A percentile compares a stretch with the other conserved stretches of the same genome.
Conservation (phyloP, 2,329 filamentous ascomycete species). For the Diaporthe australafricana region DNA sequence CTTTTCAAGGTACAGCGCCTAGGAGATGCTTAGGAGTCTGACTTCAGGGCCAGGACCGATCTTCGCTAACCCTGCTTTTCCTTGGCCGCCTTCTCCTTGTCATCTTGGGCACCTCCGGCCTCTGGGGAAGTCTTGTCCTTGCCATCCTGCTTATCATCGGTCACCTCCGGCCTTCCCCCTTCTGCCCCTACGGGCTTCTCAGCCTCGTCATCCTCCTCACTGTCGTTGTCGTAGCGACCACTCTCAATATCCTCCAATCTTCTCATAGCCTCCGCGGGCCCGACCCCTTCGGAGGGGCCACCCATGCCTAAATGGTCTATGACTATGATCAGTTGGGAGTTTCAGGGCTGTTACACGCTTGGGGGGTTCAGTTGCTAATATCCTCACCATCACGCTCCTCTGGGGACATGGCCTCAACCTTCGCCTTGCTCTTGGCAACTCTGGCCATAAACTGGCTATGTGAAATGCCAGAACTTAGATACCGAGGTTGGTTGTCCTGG, state of each 20-base stretch:
- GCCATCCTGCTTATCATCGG: background rate
- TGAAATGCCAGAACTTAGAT: background rate
- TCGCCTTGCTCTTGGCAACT: background rate
- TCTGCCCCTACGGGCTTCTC: background rate
- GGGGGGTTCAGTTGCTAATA: background rate
- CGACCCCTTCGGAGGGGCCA: background rate
- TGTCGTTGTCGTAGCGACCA: background rate
- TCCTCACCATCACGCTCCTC: background rate
- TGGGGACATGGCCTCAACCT: background rate
- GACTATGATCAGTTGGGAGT: background rate
- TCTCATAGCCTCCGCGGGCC: background rate
- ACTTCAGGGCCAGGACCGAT: background rate
- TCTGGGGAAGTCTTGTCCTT: background rate
- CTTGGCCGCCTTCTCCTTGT: background rate
- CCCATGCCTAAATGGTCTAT: background rate
- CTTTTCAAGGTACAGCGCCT: too few relatives aligned
- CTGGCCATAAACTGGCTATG: background rate
- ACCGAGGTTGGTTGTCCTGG: background rate
- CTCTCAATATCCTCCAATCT: background rate
- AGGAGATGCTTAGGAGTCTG: too few relatives aligned
- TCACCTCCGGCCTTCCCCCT: background rate
- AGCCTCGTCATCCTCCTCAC: background rate
- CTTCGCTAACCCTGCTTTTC: background rate
- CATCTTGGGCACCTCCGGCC: background rate
- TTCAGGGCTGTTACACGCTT: background rate